These are phyloP conservation scores for Globisporangium viniferum DNA, from an alignment of 352 stramenopile species.

Conservation along the genomic window DNA sequence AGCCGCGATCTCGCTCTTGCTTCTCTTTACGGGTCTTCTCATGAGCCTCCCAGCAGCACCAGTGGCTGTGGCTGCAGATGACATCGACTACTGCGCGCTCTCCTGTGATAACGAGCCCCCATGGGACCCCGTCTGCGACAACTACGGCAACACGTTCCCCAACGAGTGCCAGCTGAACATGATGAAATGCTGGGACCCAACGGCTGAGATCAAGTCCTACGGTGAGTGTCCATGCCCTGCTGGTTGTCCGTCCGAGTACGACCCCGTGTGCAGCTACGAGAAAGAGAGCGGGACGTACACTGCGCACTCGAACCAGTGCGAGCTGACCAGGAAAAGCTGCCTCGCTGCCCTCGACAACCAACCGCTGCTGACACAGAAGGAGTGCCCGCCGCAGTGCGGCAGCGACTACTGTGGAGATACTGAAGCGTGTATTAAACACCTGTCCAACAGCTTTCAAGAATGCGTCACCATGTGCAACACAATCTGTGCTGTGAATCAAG, in stretches of 20 bases:
- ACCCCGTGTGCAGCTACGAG: constrained; percentile 1
- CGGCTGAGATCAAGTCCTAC: neutral
- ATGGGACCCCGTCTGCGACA: neutral
- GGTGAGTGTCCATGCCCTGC: neutral
- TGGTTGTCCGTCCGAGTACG: neutral
- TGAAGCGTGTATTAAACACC: neutral
- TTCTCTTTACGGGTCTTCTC: neutral
- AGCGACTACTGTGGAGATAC: neutral
- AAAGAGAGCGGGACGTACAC: neutral
- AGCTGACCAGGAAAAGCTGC: neutral
- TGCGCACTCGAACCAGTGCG: neutral
- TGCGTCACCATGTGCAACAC: constrained; percentile 1
- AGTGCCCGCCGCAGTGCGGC: neutral
- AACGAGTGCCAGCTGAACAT: neutral
- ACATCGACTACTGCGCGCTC: neutral
- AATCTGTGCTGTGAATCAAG: too few relatives aligned
- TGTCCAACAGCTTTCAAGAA: neutral
- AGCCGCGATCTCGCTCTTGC: neutral
- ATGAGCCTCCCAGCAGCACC: neutral
- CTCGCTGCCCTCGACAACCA: neutral
- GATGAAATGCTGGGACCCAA: neutral
- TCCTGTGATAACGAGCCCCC: neutral
- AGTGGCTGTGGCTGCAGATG: neutral
- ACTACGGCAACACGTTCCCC: neutral
- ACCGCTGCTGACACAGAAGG: neutral